Evolutionary conservation across 805 yeast genomes (phyloP).

Genomic region (Teunomyces aglyptinius): DNA sequence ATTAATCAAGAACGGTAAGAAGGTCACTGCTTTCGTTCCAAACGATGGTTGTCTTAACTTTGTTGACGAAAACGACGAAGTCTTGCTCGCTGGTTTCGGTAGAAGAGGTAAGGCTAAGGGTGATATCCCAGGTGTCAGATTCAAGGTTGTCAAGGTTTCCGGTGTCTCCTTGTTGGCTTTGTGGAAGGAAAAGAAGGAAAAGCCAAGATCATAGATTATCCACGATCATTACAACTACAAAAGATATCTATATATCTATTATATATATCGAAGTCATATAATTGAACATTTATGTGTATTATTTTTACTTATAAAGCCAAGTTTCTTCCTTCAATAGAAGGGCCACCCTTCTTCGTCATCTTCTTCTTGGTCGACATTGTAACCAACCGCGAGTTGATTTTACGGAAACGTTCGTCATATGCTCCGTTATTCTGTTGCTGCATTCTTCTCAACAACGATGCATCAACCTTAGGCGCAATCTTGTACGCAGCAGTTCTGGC

Average conservation of each 20-base stretch:
- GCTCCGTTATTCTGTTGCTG: conserved; percentile 46
- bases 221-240: conserved; percentile 9
- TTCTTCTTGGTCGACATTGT: conserved; percentile 49
- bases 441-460: conserved; percentile 45
- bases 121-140: conserved; percentile 99
- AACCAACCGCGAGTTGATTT: conserved; percentile 61
- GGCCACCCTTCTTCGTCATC: conserved; percentile 61
- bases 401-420: conserved; percentile 77
- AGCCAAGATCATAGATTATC: conserved; percentile 91
- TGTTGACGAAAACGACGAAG: conserved; percentile 99
- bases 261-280: conserved; percentile 4
- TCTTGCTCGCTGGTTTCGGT: conserved; percentile 99
- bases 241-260: conserved; percentile 13
- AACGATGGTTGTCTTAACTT: conserved; percentile 99
- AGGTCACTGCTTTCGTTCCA: conserved; percentile 99
- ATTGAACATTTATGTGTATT: conserved; percentile 5
- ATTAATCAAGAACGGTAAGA: conserved; percentile 99
- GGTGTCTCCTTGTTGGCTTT: conserved; percentile 99
- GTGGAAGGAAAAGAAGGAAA: conserved; percentile 99
- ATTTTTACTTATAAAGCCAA: conserved; percentile 32
- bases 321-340: conserved; percentile 75
- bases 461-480: conserved; percentile 79
- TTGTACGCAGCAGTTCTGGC: conserved; percentile 85
- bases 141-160: conserved; percentile 99
- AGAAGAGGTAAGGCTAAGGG: conserved; percentile 99